These are phyloP conservation scores for Bipolaris zeicola DNA, from an alignment of 2,329 filamentous ascomycete species.

Conservation along the genomic window DNA sequence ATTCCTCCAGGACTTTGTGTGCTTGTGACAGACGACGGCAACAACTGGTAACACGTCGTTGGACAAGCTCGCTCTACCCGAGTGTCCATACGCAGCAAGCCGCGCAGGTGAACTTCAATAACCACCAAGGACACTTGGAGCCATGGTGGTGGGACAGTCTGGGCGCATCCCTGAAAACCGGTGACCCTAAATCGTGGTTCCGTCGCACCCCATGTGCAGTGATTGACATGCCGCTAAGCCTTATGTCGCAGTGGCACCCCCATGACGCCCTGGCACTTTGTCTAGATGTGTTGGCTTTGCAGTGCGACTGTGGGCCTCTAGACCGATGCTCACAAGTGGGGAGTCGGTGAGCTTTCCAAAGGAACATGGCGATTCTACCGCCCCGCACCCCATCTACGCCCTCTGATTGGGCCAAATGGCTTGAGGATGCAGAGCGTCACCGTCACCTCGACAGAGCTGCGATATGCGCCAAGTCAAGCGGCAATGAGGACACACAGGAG, in stretches of 20 bases:
- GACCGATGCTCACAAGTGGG: constrained; percentile 23
- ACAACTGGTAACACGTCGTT: constrained; percentile 1
- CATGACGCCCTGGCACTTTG: constrained; percentile 29
- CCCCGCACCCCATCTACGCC: constrained; percentile 13
- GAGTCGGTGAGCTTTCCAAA: constrained; percentile 42
- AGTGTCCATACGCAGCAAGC: background rate
- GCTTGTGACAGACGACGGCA: background rate
- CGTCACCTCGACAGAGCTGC: constrained; percentile 28
- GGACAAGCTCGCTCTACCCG: background rate
- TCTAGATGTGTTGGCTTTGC: constrained; percentile 44
- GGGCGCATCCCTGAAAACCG: constrained; percentile 13
- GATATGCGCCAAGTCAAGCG: constrained; percentile 36
- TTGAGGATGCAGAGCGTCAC: constrained; percentile 25
- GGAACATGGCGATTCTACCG: constrained; percentile 16
- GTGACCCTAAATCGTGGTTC: constrained; percentile 32
- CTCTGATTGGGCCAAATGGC: constrained; percentile 25
- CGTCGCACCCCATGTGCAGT: constrained; percentile 17
- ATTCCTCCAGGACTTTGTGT: constrained; percentile 15
- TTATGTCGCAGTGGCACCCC: constrained; percentile 27
- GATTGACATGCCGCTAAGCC: constrained; percentile 33
- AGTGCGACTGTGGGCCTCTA: constrained; percentile 29
- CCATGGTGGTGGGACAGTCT: background rate
- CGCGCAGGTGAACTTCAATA: background rate
- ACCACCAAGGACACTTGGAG: constrained; percentile 4
- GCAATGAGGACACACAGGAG: constrained; percentile 16